phyloP scores from a whole-genome alignment of 1,284 basidiomycete species.

The Fistulina hepatica region DNA sequence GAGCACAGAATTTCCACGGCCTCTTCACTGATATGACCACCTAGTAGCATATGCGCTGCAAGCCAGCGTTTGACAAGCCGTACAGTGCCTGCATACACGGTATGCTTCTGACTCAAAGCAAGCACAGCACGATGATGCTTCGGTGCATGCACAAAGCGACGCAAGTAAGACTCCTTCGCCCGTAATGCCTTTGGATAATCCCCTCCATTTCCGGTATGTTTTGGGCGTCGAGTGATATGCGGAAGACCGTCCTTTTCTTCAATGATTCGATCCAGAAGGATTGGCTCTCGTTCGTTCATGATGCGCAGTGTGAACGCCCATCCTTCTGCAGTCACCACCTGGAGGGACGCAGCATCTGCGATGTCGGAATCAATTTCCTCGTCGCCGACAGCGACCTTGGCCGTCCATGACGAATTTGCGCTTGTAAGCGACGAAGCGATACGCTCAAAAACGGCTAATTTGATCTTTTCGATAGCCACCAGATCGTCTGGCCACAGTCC shows the following conservation, averaged over 20 bases:
- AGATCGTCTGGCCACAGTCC: constrained; percentile 95
- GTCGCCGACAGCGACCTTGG: constrained; percentile 47
- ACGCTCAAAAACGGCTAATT: constrained; percentile 84
- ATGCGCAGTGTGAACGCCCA: constrained; percentile 83
- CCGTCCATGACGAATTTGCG: constrained; percentile 39
- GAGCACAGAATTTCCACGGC: constrained; percentile 81
- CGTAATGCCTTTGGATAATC: constrained; percentile 47
- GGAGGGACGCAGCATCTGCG: constrained; percentile 63
- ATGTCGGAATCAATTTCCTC: constrained; percentile 41
- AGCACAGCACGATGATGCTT: constrained; percentile 80
- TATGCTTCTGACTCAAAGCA: constrained; percentile 69
- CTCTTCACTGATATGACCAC: constrained; percentile 61
- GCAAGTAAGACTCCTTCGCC: constrained; percentile 55
- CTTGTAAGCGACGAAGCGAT: constrained; percentile 56
- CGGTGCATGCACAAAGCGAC: constrained; percentile 70
- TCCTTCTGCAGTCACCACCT: constrained; percentile 73
- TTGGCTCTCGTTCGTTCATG: constrained; percentile 81
- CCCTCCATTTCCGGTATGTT: constrained; percentile 31
- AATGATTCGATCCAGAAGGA: constrained; percentile 66
- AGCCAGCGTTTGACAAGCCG: constrained; percentile 92
- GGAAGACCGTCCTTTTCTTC: constrained; percentile 29
- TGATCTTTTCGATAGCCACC: constrained; percentile 87
- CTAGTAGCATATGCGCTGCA: constrained; percentile 78
- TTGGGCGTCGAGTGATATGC: constrained; percentile 28
- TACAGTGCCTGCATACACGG: constrained; percentile 76